Evolutionary conservation across 805 yeast genomes (phyloP).

Genomic region (Candida namnaoensis): DNA sequence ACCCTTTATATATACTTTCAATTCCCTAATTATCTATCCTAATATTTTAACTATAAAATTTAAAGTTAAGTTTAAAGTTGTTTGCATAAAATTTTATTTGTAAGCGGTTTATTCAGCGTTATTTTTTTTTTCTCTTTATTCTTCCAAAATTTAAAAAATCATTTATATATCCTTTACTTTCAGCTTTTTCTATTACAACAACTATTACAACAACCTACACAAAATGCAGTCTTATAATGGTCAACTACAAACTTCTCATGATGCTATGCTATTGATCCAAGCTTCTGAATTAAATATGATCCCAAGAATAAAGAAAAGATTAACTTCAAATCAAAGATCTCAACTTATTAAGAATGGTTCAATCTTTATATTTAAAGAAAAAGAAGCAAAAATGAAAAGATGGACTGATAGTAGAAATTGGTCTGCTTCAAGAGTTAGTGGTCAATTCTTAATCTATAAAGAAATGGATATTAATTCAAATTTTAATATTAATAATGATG

Average conservation of each 20-base stretch:
- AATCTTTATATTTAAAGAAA: constrained; percentile 66
- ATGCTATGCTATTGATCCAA: constrained; percentile 58
- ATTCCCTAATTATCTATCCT: too few relatives aligned
- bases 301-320: constrained; percentile 50
- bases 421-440: constrained; percentile 65
- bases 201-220: background rate
- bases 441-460: constrained; percentile 51
- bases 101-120: too few relatives aligned
- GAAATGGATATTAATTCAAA: constrained; percentile 36
- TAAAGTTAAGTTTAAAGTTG: too few relatives aligned
- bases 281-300: constrained; percentile 50
- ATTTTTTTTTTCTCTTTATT: too few relatives aligned
- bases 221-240: constrained; percentile 57
- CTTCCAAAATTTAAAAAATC: too few relatives aligned
- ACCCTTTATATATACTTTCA: too few relatives aligned
- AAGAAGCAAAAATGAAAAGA: constrained; percentile 60
- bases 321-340: constrained; percentile 40
- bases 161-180: too few relatives aligned
- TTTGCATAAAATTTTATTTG: too few relatives aligned
- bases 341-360: constrained; percentile 44
- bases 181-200: too few relatives aligned
- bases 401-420: constrained; percentile 77
- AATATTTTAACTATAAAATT: too few relatives aligned
- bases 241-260: constrained; percentile 43
- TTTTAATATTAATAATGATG: constrained; percentile 4